Evolutionary conservation across 176 grass and related monocot genomes (phyloP).

Genomic region (Typha latifolia): DNA sequence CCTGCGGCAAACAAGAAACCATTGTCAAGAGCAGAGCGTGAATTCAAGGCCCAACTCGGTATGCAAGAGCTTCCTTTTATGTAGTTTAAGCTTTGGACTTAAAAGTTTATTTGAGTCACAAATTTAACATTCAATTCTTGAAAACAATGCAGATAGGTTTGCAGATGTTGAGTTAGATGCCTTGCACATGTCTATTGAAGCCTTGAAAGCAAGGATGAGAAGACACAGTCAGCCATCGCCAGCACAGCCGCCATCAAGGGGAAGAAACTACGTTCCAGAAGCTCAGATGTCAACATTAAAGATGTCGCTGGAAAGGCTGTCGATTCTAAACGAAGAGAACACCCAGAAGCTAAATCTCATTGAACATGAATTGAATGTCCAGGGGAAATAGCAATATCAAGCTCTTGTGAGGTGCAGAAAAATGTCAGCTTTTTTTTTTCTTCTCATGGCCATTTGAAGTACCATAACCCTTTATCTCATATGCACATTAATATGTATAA

Average conservation of each 20-base stretch:
- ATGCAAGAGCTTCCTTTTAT: background rate
- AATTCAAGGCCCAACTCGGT: conserved; percentile 89
- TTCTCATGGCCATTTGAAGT: too few relatives aligned
- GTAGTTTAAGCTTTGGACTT: background rate
- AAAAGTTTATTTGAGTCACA: background rate
- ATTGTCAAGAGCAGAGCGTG: conserved; percentile 72
- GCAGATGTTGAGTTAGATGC: conserved; percentile 74
- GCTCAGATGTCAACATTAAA: conserved; percentile 63
- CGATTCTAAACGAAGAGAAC: conserved; percentile 67
- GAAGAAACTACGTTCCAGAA: conserved; percentile 36
- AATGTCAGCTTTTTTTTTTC: too few relatives aligned
- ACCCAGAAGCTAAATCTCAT: conserved; percentile 62
- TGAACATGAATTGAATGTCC: conserved; percentile 49
- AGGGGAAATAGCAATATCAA: conserved; percentile 43
- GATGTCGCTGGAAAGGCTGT: conserved; percentile 65
- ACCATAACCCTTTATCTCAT: too few relatives aligned
- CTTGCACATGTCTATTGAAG: conserved; percentile 53
- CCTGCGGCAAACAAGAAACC: conserved; percentile 85
- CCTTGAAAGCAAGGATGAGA: conserved; percentile 61
- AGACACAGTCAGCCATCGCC: conserved; percentile 20
- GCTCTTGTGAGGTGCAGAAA: too few relatives aligned
- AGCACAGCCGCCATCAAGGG: conserved; percentile 23
- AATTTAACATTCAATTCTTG: background rate
- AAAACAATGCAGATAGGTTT: conserved; percentile 53
- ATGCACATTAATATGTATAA: too few relatives aligned